Evolutionary conservation across 164 flowering plant genomes (phyloP).

Genomic region (Annona cherimola): DNA sequence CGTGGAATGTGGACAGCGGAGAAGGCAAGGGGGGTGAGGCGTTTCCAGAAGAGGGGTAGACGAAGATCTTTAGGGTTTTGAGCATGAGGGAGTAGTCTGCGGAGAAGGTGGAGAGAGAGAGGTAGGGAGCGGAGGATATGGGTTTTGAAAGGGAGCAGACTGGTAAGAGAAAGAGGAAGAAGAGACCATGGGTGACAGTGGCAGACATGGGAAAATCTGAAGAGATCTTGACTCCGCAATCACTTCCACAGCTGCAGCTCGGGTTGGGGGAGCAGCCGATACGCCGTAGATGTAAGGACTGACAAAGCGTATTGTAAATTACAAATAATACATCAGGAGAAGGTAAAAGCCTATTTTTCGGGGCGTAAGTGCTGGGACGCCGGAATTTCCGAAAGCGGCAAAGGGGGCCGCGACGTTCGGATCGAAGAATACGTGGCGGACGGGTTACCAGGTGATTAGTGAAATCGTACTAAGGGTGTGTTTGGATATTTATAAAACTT

Average conservation of each 20-base stretch:
- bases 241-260: background rate
- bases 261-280: background rate
- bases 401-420: no score
- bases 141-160: constrained; percentile 8
- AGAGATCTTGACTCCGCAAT: background rate
- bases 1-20: constrained; percentile 45
- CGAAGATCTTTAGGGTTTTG: constrained; percentile 46
- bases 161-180: constrained; percentile 3
- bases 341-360: no score
- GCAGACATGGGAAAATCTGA: background rate
- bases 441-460: no score
- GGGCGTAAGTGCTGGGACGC: no score
- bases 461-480: no score
- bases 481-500: no score
- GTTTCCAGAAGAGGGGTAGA: constrained; percentile 26
- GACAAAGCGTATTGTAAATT: no score
- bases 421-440: no score
- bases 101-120: constrained; percentile 43
- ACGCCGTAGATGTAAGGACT: no score
- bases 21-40: constrained; percentile 13
- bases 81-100: constrained; percentile 59
- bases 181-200: constrained; percentile 1
- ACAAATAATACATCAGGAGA: no score
- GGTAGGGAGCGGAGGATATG: constrained; percentile 32
- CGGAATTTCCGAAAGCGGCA: no score